Evolutionary conservation across 495 filamentous ascomycete genomes (phyloP).

Genomic region (Xylaria flabelliformis): DNA sequence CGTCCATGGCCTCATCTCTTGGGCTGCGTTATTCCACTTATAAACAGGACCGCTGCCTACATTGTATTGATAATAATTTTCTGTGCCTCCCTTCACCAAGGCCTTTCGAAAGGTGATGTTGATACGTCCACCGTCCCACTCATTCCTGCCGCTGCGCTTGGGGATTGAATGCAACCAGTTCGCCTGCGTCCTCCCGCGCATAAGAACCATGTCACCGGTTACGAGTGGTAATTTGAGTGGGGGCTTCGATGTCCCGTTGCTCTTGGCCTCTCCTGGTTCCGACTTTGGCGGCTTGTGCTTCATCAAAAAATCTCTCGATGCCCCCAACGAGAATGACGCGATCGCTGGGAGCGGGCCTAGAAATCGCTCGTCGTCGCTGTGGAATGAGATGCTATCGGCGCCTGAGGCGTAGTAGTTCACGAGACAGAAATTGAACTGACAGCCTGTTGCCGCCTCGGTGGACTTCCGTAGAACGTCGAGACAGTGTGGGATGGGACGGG

Average conservation of each 20-base stretch:
- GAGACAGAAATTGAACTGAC: conserved; percentile 73
- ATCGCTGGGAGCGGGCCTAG: conserved; percentile 71
- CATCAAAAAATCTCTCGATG: conserved; percentile 70
- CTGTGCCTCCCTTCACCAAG: conserved; percentile 67
- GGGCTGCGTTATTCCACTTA: conserved; percentile 61
- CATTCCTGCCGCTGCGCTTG: conserved; percentile 65
- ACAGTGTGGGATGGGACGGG: conserved; percentile 71
- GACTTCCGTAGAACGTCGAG: conserved; percentile 61
- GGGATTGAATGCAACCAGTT: conserved; percentile 80
- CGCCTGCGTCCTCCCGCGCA: conserved; percentile 70
- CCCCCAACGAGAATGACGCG: conserved; percentile 72
- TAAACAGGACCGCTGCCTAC: conserved; percentile 69
- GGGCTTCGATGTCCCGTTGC: conserved; percentile 31
- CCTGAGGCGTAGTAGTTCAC: conserved; percentile 80
- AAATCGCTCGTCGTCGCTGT: conserved; percentile 79
- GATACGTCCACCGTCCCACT: conserved; percentile 65
- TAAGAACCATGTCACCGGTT: conserved; percentile 75
- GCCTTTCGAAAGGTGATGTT: conserved; percentile 78
- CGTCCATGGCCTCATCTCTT: conserved; percentile 63
- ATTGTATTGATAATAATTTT: conserved; percentile 73
- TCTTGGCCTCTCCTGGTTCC: conserved; percentile 14
- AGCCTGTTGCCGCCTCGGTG: conserved; percentile 65
- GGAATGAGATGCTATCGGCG: conserved; percentile 73
- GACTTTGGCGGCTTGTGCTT: conserved; percentile 65
- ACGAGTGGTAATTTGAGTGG: conserved; percentile 66